phyloP scores from a whole-genome alignment of 148 eudicot species.

The Chenopodium quinoa region DNA sequence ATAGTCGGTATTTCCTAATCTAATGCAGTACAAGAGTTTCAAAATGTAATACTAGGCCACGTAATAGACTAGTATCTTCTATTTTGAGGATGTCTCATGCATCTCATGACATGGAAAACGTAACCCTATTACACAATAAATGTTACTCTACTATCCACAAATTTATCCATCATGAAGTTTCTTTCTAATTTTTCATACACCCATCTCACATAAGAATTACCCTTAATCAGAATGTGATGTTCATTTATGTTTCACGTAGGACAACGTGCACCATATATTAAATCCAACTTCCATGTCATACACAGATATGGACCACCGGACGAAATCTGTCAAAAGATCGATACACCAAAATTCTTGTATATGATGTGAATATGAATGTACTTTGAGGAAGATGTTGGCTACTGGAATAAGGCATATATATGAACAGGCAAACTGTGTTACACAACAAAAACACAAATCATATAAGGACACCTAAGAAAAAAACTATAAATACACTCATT shows the following conservation, averaged over 20 bases:
- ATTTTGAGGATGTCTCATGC: too few relatives aligned
- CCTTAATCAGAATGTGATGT: neutral
- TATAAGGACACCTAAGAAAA: conserved; percentile 21
- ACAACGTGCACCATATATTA: neutral
- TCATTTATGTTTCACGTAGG: neutral
- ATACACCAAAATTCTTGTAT: neutral
- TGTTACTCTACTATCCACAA: too few relatives aligned
- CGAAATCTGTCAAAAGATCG: neutral
- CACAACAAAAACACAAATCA: conserved; percentile 5
- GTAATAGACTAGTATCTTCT: too few relatives aligned
- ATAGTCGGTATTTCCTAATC: too few relatives aligned
- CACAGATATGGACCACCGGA: neutral
- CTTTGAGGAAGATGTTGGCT: conserved; percentile 14
- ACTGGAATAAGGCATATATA: neutral
- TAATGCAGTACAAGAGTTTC: too few relatives aligned
- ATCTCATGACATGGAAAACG: too few relatives aligned
- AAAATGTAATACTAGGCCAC: too few relatives aligned
- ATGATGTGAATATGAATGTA: neutral
- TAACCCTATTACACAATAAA: too few relatives aligned
- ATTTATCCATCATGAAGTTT: too few relatives aligned
- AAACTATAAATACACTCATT: conserved; percentile 12
- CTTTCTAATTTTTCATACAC: neutral
- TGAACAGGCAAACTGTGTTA: neutral
- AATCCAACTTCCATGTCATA: neutral
- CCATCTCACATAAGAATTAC: neutral